Evolutionary conservation across 768 basidiomycete species (phyloP).

Genomic region (Podaxis sp.): DNA sequence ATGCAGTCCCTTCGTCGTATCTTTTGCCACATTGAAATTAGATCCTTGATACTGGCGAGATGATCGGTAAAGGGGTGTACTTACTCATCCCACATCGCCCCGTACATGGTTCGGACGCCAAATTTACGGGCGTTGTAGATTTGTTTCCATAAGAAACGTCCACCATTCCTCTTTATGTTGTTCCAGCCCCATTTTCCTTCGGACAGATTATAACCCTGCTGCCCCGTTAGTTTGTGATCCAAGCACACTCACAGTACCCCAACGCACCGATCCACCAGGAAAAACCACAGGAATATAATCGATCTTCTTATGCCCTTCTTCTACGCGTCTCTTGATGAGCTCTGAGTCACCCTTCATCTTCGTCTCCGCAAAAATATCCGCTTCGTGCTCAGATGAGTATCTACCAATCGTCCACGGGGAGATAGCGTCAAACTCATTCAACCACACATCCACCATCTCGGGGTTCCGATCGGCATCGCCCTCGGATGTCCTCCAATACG

Average conservation of each 20-base stretch:
- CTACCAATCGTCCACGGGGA: constrained; percentile 83
- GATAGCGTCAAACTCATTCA: constrained; percentile 75
- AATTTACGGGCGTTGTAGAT: constrained; percentile 61
- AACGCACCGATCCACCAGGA: constrained; percentile 76
- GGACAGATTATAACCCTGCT: constrained; percentile 66
- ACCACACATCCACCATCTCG: constrained; percentile 63
- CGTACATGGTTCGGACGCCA: constrained; percentile 65
- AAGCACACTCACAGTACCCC: constrained; percentile 9
- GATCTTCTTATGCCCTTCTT: constrained; percentile 44
- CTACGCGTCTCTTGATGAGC: constrained; percentile 46
- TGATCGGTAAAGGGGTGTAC: constrained; percentile 17
- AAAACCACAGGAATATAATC: constrained; percentile 84
- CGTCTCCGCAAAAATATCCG: constrained; percentile 57
- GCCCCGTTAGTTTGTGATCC: constrained; percentile 3
- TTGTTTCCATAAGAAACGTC: constrained; percentile 77
- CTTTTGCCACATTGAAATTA: constrained; percentile 28
- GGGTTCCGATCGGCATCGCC: constrained; percentile 69
- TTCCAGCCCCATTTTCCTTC: constrained; percentile 71
- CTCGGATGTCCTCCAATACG: constrained; percentile 70
- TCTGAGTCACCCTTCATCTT: constrained; percentile 64
- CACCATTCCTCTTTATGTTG: constrained; percentile 66
- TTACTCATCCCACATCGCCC: constrained; percentile 88
- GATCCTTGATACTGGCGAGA: constrained; percentile 9
- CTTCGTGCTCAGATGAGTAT: constrained; percentile 54
- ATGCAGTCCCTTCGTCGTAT: constrained; percentile 83